phyloP scores from a whole-genome alignment of 495 filamentous ascomycete species.

The Penicillium dipodomyicola region DNA sequence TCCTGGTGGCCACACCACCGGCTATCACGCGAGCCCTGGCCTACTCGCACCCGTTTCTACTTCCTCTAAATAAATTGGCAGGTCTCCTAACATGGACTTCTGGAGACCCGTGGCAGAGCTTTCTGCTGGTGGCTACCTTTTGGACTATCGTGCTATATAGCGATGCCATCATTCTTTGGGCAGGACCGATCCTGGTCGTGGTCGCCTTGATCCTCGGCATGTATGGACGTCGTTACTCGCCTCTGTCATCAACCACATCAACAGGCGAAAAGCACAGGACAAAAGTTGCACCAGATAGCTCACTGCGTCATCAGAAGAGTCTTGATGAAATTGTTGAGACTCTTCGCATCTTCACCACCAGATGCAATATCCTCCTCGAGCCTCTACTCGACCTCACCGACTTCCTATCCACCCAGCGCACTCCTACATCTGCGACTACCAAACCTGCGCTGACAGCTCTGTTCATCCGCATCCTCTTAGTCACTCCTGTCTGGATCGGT shows the following conservation, averaged over 20 bases:
- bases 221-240: slow-evolving; percentile 88
- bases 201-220: slow-evolving; percentile 79
- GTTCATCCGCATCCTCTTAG: slow-evolving; percentile 81
- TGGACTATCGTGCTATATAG: slow-evolving; percentile 87
- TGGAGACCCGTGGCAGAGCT: slow-evolving; percentile 93
- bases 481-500: slow-evolving; percentile 83
- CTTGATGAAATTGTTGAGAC: slow-evolving; percentile 96
- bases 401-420: slow-evolving; percentile 88
- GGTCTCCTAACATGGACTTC: slow-evolving; percentile 92
- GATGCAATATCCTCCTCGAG: slow-evolving; percentile 89
- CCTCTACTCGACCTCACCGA: slow-evolving; percentile 85
- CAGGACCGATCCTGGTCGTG: slow-evolving; percentile 81
- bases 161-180: slow-evolving; percentile 71
- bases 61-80: slow-evolving; percentile 76
- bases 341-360: slow-evolving; percentile 77
- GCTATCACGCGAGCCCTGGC: slow-evolving; percentile 88
- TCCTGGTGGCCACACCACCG: slow-evolving; percentile 90
- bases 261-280: slow-evolving; percentile 58
- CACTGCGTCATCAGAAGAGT: slow-evolving; percentile 73
- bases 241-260: slow-evolving; percentile 80
- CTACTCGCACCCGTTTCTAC: slow-evolving; percentile 89
- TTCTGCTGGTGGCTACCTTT: slow-evolving; percentile 77
- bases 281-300: slow-evolving; percentile 53
- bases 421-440: slow-evolving; percentile 88
- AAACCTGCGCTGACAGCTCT: slow-evolving; percentile 85